Percentiles rank a stretch among this genome's conserved stretches.
phyloP scores from a whole-genome alignment of 2,329 filamentous ascomycete genomes.

The Fragosphaeria purpurea region DNA sequence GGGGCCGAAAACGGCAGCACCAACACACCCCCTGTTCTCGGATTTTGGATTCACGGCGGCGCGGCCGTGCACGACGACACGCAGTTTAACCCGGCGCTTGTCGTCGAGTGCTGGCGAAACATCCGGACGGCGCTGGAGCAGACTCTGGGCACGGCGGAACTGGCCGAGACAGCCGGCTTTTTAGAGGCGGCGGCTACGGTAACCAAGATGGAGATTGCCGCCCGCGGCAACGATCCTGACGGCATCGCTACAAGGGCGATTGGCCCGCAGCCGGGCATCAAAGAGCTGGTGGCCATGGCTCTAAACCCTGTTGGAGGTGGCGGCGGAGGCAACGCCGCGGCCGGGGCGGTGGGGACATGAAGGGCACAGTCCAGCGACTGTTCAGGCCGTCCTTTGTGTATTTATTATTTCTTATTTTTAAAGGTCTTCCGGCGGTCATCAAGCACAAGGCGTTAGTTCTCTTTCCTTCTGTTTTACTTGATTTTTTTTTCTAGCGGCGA shows the following conservation, averaged over 20 bases:
- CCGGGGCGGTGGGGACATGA: too few relatives aligned
- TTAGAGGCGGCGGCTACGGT: slow-evolving; percentile 5
- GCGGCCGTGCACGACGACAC: background rate
- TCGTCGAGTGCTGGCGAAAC: slow-evolving; percentile 32
- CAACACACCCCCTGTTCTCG: slow-evolving; percentile 31
- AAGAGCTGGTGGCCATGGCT: slow-evolving; percentile 24
- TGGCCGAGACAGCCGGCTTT: slow-evolving; percentile 4
- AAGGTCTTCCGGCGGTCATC: too few relatives aligned
- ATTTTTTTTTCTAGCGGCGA: too few relatives aligned
- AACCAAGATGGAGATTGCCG: background rate
- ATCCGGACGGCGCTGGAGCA: slow-evolving; percentile 14
- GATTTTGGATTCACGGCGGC: slow-evolving; percentile 42
- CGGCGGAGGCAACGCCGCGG: background rate
- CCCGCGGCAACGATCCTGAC: slow-evolving; percentile 5
- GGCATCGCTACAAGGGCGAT: slow-evolving; percentile 35
- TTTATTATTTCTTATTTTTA: too few relatives aligned
- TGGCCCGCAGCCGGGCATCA: slow-evolving; percentile 33
- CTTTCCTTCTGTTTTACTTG: too few relatives aligned
- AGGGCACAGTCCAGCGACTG: too few relatives aligned
- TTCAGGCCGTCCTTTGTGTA: too few relatives aligned
- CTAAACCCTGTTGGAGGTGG: slow-evolving; percentile 1
- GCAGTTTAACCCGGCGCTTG: slow-evolving; percentile 17
- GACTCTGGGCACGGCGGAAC: slow-evolving; percentile 2
- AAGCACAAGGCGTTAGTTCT: too few relatives aligned
- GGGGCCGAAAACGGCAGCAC: background rate